A percentile compares a stretch with the other conserved stretches of the same genome.
phyloP scores from a whole-genome alignment of 129 eudicot genomes.

The Escallonia herrerae region DNA sequence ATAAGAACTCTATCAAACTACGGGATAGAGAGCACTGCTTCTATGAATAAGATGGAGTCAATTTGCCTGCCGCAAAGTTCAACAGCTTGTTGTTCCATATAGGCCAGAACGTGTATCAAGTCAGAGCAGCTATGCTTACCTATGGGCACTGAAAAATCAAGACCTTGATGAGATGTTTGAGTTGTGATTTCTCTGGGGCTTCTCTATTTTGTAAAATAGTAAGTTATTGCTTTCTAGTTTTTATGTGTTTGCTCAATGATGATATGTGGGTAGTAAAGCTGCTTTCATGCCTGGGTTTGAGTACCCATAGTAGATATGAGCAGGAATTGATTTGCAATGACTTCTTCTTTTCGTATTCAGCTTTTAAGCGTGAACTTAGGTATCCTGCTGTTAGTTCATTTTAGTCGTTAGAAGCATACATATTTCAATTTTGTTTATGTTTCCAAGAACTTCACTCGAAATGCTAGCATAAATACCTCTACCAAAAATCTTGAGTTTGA shows the following conservation, averaged over 20 bases:
- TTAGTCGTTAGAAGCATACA: no score
- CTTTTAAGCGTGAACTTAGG: no score
- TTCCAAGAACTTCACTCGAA: no score
- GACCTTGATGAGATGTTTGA: not conserved
- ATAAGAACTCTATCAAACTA: conserved; percentile 34
- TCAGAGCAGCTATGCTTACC: not conserved
- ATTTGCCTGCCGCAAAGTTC: conserved; percentile 29
- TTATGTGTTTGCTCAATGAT: conserved; percentile 13
- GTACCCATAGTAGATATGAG: no score
- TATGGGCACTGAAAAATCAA: not conserved
- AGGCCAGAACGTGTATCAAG: not conserved
- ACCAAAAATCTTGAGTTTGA: no score
- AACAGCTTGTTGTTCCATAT: conserved; percentile 70
- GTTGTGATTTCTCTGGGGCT: conserved; percentile 2
- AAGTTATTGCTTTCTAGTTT: conserved; percentile 19
- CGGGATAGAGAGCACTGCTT: conserved; percentile 29
- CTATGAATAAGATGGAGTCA: conserved; percentile 16
- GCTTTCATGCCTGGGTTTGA: no score
- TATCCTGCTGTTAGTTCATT: no score
- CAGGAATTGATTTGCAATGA: no score
- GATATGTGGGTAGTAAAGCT: no score
- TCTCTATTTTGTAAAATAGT: conserved; percentile 37
- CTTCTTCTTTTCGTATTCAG: no score
- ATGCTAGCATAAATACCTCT: no score
- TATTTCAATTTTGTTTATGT: no score